Base-by-base conservation (phyloP, 176 grass and related monocot genomes). In the Echinochloa phyllopogon region DNA sequence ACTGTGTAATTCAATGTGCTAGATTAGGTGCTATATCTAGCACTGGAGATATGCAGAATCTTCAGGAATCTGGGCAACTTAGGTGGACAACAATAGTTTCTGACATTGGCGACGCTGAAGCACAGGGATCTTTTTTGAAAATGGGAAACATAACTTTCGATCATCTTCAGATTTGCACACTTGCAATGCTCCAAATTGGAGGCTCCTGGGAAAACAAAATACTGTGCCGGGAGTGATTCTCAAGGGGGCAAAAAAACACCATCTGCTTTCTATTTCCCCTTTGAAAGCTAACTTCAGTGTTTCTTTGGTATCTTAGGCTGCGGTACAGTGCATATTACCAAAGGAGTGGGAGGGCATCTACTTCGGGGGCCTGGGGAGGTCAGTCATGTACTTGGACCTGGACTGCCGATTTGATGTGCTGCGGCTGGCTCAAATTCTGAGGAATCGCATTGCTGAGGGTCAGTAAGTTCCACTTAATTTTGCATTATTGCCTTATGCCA, bases 361-460 rank as follows among this genome's bases (percentile, higher is more conserved):
- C 76, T 89, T 94, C 7, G 93, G 93, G 17, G 96, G 96, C 3
- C 87, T 96, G 68, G 88, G 92, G 36, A 93, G 83, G 56, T 72
- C 81, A 4, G 89, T 92, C 48, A 83, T 94, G 83, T 98, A 89
- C 80, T 84, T 98, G 17, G 93, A 98, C 72, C 76, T 98, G 29
- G 93, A 96, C 58, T 98, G 93, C 83, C 85, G 89, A 52, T 95
- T 96, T 82, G 96, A 98, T 82, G 93, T 96, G 83, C 56, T 94
- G 60, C 91, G 93, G 1, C 69, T 98, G 70, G 87, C 81, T 53
- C 84, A 95, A 68, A 84, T 96, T 21, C 76, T 98, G 83, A 94
- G 75, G 79, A 72, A 80, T 72, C 82, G 81, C 73, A 94, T 98
- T 41, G 21, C 10, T 1, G 69, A 89, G 44, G 51, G 64, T 50